These are phyloP conservation scores for Chenopodium quinoa DNA, from an alignment of 148 eudicot genomes.

Conservation along the genomic window DNA sequence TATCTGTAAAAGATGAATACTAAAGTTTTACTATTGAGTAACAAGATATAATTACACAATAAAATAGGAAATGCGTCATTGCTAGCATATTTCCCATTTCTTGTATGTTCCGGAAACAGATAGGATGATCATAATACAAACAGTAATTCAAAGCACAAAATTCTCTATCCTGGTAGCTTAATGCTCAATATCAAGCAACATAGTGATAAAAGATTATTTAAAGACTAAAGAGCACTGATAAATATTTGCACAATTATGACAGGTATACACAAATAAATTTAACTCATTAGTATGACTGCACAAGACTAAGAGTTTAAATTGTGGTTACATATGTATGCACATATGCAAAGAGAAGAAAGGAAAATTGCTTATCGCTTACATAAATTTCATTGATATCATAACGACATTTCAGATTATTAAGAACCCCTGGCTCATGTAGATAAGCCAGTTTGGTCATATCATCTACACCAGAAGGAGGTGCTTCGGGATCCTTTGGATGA, in stretches of 20 bases:
- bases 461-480: slow-evolving; percentile 64
- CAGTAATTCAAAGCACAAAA: neutral
- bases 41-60: neutral
- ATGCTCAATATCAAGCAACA: slow-evolving; percentile 5
- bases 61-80: neutral
- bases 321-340: neutral
- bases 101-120: neutral
- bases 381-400: slow-evolving; percentile 68
- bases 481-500: slow-evolving; percentile 60
- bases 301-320: neutral
- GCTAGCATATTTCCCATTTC: neutral
- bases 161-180: neutral
- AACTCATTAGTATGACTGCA: neutral
- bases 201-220: neutral
- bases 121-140: neutral
- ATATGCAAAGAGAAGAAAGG: slow-evolving; percentile 2
- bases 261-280: neutral
- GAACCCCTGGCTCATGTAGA: slow-evolving; percentile 78
- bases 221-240: neutral
- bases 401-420: slow-evolving; percentile 61
- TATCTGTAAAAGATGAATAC: neutral
- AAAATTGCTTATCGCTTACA: slow-evolving; percentile 32
- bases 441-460: slow-evolving; percentile 80
- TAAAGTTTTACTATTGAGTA: neutral
- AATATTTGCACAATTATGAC: slow-evolving; percentile 1